phyloP scores from a whole-genome alignment of 108 stramenopile genomes.

The Nannochloropsis granulata region DNA sequence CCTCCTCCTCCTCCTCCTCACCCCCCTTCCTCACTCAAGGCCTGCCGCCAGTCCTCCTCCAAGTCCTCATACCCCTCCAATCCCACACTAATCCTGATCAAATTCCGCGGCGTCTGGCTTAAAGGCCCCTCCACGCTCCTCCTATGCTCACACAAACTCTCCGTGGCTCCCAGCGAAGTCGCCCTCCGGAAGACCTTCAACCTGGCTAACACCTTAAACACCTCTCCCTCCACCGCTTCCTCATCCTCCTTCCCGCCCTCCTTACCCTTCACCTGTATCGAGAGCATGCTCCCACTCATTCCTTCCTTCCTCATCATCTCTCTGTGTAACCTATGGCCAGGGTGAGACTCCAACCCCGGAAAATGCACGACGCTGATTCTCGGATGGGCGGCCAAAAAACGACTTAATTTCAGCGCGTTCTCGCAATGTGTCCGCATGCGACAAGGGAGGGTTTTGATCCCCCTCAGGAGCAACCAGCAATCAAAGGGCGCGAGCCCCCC shows the following conservation, averaged over 20 bases:
- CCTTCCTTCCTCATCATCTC: neutral
- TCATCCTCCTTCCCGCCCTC: neutral
- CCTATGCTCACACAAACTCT: neutral
- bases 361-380: neutral
- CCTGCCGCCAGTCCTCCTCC: neutral
- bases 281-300: neutral
- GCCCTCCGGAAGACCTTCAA: neutral
- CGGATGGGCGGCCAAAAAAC: slow-evolving; percentile 39
- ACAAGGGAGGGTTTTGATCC: slow-evolving; percentile 57
- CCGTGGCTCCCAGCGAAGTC: neutral
- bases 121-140: neutral
- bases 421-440: slow-evolving; percentile 52
- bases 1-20: neutral
- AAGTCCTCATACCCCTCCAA: neutral
- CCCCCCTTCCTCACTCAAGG: neutral
- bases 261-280: neutral
- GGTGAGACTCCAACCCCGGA: neutral
- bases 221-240: neutral
- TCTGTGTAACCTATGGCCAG: neutral
- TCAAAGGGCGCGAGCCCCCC: slow-evolving; percentile 33
- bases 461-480: slow-evolving; percentile 68
- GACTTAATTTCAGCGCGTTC: slow-evolving; percentile 46
- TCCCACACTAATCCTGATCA: neutral
- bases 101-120: neutral
- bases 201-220: neutral